Percentiles rank a stretch among this genome's conserved stretches.
Conservation (phyloP, 2,329 filamentous ascomycete species). For the Xylariaceae sp. region DNA sequence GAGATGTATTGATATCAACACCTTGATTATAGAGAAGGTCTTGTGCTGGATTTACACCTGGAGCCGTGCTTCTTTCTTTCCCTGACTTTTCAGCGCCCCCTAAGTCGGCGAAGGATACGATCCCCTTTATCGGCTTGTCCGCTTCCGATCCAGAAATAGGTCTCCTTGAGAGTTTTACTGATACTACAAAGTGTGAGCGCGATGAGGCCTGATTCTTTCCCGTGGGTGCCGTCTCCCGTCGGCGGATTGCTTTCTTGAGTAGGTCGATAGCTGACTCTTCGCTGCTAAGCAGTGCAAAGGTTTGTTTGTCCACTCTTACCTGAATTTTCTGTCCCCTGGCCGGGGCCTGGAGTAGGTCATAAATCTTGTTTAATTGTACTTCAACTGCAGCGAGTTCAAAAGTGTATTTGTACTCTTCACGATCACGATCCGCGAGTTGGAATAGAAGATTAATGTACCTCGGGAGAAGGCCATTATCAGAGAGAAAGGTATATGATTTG, state of each 20-base stretch:
- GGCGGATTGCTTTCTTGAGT: constrained; percentile 76
- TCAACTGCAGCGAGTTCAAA: constrained; percentile 96
- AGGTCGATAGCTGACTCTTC: constrained; percentile 67
- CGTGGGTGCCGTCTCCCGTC: constrained; percentile 87
- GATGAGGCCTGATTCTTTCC: constrained; percentile 92
- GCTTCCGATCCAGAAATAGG: constrained; percentile 63
- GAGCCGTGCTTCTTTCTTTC: constrained; percentile 68
- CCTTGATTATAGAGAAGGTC: constrained; percentile 63
- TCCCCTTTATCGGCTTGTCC: constrained; percentile 83
- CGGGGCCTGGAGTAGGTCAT: constrained; percentile 70
- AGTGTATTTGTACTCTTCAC: constrained; percentile 75
- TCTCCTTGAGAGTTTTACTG: constrained; percentile 44
- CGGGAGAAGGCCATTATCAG: constrained; percentile 73
- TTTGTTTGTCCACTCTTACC: constrained; percentile 73
- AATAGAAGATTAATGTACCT: constrained; percentile 63
- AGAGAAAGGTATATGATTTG: constrained; percentile 87
- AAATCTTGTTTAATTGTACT: constrained; percentile 94
- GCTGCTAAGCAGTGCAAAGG: constrained; percentile 61
- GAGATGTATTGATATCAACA: constrained; percentile 92
- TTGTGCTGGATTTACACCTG: constrained; percentile 66
- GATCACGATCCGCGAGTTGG: constrained; percentile 77
- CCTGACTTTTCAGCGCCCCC: constrained; percentile 74
- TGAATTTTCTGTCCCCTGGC: constrained; percentile 82
- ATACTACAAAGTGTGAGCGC: constrained; percentile 91
- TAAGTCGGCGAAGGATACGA: constrained; percentile 92